phyloP scores from a whole-genome alignment of 352 stramenopile genomes.

The Phytophthora uliginosa region DNA sequence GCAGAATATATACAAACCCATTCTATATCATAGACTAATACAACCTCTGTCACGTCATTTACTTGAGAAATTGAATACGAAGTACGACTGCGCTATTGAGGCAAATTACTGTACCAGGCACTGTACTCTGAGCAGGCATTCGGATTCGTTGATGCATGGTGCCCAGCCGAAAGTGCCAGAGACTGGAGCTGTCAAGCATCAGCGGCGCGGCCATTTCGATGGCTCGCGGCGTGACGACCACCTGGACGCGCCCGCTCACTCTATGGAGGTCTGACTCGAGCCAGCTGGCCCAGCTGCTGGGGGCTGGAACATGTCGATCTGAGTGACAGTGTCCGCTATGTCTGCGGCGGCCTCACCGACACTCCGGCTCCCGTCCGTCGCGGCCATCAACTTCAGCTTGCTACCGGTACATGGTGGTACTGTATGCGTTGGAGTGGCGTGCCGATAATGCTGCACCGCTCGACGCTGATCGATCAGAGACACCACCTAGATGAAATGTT shows the following conservation, averaged over 20 bases:
- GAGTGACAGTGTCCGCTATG: not conserved
- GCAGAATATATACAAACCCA: too few relatives aligned
- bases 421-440: not conserved
- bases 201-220: slow-evolving; percentile 8
- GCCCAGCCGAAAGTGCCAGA: slow-evolving; percentile 22
- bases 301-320: not conserved
- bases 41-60: too few relatives aligned
- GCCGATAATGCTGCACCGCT: not conserved
- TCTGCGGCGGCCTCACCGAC: not conserved
- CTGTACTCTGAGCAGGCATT: slow-evolving; percentile 17
- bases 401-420: not conserved
- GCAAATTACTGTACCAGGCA: too few relatives aligned
- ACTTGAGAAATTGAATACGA: too few relatives aligned
- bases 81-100: too few relatives aligned
- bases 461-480: not conserved
- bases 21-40: too few relatives aligned
- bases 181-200: not conserved
- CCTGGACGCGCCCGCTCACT: slow-evolving; percentile 9
- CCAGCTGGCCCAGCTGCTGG: slow-evolving; percentile 1
- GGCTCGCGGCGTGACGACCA: slow-evolving; percentile 6
- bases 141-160: slow-evolving; percentile 29
- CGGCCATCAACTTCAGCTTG: slow-evolving; percentile 20
- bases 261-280: slow-evolving; percentile 24
- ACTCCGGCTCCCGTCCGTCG: slow-evolving; percentile 18
- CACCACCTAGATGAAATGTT: not conserved